Conservation (phyloP, 306 rosid species). For the Aeschynomene evenia region DNA sequence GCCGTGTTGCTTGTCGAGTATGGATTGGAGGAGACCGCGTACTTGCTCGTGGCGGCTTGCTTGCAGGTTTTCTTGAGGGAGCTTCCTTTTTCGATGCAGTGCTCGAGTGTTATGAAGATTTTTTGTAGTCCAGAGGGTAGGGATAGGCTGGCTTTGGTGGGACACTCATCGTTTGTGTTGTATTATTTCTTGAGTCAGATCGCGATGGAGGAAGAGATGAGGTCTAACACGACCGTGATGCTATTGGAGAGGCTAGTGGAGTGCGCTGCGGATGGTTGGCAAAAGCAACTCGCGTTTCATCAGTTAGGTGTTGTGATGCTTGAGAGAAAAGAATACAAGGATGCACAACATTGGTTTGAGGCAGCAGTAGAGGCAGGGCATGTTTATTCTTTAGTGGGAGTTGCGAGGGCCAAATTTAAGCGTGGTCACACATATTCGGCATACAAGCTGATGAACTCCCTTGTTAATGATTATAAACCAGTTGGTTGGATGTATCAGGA, state of each 20-base stretch:
- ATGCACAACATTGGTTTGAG: constrained; percentile 72
- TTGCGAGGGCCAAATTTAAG: constrained; percentile 79
- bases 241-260: constrained; percentile 78
- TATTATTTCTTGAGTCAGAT: constrained; percentile 76
- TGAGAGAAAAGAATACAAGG: constrained; percentile 78
- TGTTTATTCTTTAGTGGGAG: constrained; percentile 68
- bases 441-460: constrained; percentile 69
- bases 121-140: constrained; percentile 75
- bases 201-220: constrained; percentile 87
- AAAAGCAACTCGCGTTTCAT: constrained; percentile 78
- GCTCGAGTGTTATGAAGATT: constrained; percentile 45
- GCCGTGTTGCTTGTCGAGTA: constrained; percentile 66
- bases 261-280: constrained; percentile 67
- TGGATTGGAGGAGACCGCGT: constrained; percentile 72
- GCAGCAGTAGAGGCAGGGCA: constrained; percentile 73
- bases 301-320: constrained; percentile 79
- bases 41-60: constrained; percentile 80
- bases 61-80: constrained; percentile 83
- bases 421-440: constrained; percentile 80
- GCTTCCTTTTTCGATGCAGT: constrained; percentile 62
- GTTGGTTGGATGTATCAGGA: constrained; percentile 96
- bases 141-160: constrained; percentile 53
- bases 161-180: constrained; percentile 69
- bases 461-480: constrained; percentile 61
- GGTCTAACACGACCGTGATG: constrained; percentile 80